Evolutionary conservation across 495 filamentous ascomycete genomes (phyloP), one percentile per base, ranked within the genome.

Genomic region (Mytilinidion resinicola): DNA sequence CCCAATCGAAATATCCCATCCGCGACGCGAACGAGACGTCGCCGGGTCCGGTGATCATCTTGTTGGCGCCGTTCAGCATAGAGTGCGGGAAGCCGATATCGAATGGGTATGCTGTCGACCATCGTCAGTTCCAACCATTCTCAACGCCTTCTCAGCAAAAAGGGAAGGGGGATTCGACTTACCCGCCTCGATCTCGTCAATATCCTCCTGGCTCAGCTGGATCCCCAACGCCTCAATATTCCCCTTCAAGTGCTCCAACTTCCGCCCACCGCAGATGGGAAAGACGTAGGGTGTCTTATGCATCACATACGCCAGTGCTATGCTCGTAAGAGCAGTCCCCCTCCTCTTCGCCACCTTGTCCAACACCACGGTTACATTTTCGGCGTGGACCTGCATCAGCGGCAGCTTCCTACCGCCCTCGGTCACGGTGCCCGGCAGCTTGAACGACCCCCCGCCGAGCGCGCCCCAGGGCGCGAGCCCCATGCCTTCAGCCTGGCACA

Each of bases 271-370:
- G 20, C 89, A 77, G 53, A 91, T 83, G 9, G 87, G 87, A 69
- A 89, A 91, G 21, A 89, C 85, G 61, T 90, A 85, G 0, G 86
- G 83, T 11, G 84, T 74, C 70, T 90, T 90, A 68, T 80, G 77
- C 69, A 84, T 78, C 5, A 91, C 83, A 69, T 91, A 91, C 3
- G 88, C 87, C 51, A 90, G 69, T 1, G 88, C 87, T 39, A 90
- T 61, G 47, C 60, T 65, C 0, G 73, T 74, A 15, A 80, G 62
- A 1, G 63, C 53, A 10, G 74, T 78, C 4, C 73, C 73, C 62
- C 82, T 82, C 48, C 66, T 69, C 5, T 77, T 74, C 0, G 82
- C 83, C 21, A 89, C 70, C 9, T 74, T 69, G 55, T 87, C 85
- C 10, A 91, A 73, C 0, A 75, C 77, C 34, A 69, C 58, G 35